phyloP scores from a whole-genome alignment of 495 filamentous ascomycete genomes.

The Astrothelium macrocarpum region DNA sequence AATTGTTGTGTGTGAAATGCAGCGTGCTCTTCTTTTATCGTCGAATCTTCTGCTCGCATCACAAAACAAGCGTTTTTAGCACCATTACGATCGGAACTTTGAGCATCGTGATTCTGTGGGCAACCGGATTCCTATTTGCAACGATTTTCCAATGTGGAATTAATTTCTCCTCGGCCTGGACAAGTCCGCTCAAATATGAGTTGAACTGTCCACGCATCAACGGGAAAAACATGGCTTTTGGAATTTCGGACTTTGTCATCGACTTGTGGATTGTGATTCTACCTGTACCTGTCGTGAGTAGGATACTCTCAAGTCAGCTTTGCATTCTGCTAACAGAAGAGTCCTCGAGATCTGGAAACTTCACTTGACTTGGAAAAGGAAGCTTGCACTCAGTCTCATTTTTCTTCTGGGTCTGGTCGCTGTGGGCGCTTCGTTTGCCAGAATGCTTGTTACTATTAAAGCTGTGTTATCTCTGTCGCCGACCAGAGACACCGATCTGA shows the following conservation, averaged over 20 bases:
- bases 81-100: background rate
- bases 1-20: background rate
- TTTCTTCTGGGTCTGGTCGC: background rate
- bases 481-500: background rate
- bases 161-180: background rate
- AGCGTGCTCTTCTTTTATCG: slow-evolving; percentile 1
- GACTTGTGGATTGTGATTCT: background rate
- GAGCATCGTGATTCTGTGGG: background rate
- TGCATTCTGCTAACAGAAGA: too few relatives aligned
- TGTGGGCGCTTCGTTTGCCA: background rate
- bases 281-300: background rate
- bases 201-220: background rate
- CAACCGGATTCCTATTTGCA: background rate
- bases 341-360: background rate
- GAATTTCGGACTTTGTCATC: background rate
- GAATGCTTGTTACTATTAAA: background rate
- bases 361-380: background rate
- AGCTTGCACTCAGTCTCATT: background rate
- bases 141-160: slow-evolving; percentile 2
- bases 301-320: too few relatives aligned
- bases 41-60: background rate
- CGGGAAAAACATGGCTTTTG: background rate
- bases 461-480: background rate
- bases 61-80: background rate
- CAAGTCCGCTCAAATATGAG: background rate